Evolutionary conservation across 805 yeast species (phyloP).

Genomic region (Starmerella etchellsii): DNA sequence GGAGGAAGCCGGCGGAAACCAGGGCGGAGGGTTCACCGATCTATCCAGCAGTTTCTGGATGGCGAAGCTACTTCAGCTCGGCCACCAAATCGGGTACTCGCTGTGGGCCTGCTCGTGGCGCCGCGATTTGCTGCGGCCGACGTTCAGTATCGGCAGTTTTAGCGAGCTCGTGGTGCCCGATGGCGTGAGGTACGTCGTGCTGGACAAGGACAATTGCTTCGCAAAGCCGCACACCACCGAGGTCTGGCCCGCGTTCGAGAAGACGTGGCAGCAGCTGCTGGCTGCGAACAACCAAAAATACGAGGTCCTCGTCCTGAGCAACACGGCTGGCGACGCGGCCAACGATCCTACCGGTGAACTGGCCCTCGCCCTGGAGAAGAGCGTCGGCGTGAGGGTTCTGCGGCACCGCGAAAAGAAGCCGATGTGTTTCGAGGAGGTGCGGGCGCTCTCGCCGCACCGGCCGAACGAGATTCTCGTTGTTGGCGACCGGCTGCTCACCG

Average conservation of each 20-base stretch:
- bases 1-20: too few relatives aligned
- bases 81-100: conserved; percentile 9
- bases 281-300: conserved; percentile 37
- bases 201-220: conserved; percentile 93
- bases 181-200: conserved; percentile 57
- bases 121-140: conserved; percentile 18
- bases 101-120: conserved; percentile 8
- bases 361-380: conserved; percentile 48
- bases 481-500: conserved; percentile 88
- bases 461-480: conserved; percentile 67
- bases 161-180: conserved; percentile 14
- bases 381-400: conserved; percentile 33
- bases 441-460: conserved; percentile 38
- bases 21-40: too few relatives aligned
- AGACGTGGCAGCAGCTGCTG: conserved; percentile 34
- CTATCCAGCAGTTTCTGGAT: too few relatives aligned
- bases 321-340: conserved; percentile 73
- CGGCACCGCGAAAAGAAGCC: conserved; percentile 28
- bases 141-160: conserved; percentile 10
- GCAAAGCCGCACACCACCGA: conserved; percentile 69
- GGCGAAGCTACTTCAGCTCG: conserved; percentile 5
- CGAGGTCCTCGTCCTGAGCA: conserved; percentile 64
- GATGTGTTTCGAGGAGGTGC: conserved; percentile 43
- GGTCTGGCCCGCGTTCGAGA: conserved; percentile 61
- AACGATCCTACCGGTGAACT: conserved; percentile 51